Evolutionary conservation across 495 filamentous ascomycete species (phyloP).

Genomic region (Aspergillus ostianus): DNA sequence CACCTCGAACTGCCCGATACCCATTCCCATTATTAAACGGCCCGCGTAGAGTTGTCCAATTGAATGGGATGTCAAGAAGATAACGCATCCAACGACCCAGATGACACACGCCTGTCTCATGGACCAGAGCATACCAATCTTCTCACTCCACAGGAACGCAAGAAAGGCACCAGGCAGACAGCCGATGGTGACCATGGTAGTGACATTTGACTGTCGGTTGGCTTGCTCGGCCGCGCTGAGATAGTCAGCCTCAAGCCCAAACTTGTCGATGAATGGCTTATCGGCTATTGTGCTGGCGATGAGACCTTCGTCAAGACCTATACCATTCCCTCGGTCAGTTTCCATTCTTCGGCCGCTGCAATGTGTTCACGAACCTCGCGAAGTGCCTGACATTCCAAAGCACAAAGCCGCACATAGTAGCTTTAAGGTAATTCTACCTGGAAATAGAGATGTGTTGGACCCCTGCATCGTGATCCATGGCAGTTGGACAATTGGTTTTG

Average conservation of each 20-base stretch:
- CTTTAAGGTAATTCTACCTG: conserved; percentile 9
- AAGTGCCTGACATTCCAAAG: conserved; percentile 21
- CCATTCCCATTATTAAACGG: conserved; percentile 59
- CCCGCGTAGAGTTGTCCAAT: conserved; percentile 59
- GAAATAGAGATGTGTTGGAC: neutral
- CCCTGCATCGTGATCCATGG: neutral
- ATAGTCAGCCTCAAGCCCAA: conserved; percentile 26
- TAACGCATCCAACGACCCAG: conserved; percentile 56
- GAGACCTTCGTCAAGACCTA: conserved; percentile 56
- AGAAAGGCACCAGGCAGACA: conserved; percentile 54
- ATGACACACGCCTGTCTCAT: conserved; percentile 55
- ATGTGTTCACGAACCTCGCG: conserved; percentile 13
- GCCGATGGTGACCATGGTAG: conserved; percentile 64
- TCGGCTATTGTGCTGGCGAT: conserved; percentile 39
- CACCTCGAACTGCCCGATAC: conserved; percentile 59
- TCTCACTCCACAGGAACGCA: conserved; percentile 59
- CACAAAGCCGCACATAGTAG: conserved; percentile 18
- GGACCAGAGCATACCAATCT: conserved; percentile 59
- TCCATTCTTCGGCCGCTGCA: neutral
- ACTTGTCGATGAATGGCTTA: conserved; percentile 28
- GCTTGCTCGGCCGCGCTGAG: conserved; percentile 46
- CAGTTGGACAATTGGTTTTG: neutral
- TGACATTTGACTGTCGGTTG: conserved; percentile 58
- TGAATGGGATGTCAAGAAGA: conserved; percentile 54
- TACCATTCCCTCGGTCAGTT: neutral